phyloP scores from a whole-genome alignment of 345 rosid species.

The Salix viminalis region DNA sequence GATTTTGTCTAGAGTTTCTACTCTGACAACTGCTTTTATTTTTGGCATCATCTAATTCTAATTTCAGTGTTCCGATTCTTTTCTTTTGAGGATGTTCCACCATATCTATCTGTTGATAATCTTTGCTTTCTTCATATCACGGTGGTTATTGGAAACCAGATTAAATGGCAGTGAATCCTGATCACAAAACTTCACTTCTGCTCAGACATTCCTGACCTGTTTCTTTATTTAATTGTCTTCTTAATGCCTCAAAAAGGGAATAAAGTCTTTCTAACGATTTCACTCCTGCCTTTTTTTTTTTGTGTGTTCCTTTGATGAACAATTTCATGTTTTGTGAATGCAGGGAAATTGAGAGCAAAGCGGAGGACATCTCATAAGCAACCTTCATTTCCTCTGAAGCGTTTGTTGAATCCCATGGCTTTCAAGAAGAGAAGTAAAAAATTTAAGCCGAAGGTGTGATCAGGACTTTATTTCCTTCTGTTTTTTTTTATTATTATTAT shows the following conservation, averaged over 20 bases:
- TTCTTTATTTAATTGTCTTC: no score
- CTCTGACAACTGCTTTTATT: not conserved
- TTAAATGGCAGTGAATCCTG: not conserved
- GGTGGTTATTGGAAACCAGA: not conserved
- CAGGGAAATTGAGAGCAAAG: conserved; percentile 39
- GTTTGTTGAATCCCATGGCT: conserved; percentile 34
- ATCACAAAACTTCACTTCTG: not conserved
- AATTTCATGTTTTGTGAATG: conserved; percentile 7
- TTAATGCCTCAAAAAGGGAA: no score
- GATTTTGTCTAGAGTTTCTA: not conserved
- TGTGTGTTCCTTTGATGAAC: not conserved
- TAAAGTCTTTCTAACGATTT: not conserved
- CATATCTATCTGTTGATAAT: not conserved
- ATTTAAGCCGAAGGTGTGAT: conserved; percentile 6
- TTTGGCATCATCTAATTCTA: not conserved
- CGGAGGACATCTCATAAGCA: conserved; percentile 20
- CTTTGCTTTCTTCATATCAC: not conserved
- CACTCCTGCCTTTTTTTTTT: not conserved
- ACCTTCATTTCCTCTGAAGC: conserved; percentile 35
- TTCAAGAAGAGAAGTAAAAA: conserved; percentile 41
- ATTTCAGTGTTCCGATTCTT: not conserved
- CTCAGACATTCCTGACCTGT: not conserved
- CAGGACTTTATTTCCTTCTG: not conserved
- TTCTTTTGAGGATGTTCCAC: not conserved
- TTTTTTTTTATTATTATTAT: no score